Percentiles rank a stretch among this genome's conserved stretches.
These are phyloP conservation scores for Phellopilus nigrolimitatus DNA, from an alignment of 1,284 basidiomycete genomes.

Conservation along the genomic window DNA sequence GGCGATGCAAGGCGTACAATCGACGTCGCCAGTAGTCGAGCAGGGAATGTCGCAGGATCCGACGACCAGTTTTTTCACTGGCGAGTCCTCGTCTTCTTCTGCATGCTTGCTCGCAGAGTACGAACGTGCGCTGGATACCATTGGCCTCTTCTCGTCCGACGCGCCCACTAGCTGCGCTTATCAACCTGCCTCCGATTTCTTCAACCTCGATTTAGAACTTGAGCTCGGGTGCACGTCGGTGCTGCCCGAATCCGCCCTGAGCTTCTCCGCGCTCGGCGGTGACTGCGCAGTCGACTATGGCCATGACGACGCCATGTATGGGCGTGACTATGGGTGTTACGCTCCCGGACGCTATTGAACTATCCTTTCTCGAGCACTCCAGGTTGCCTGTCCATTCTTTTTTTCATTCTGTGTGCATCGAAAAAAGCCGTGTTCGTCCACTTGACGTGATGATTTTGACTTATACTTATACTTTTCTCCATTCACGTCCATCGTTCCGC, in stretches of 20 bases:
- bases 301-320: background rate
- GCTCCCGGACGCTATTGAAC: background rate
- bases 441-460: background rate
- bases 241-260: background rate
- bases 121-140: background rate
- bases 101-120: background rate
- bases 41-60: background rate
- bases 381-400: background rate
- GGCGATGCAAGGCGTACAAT: background rate
- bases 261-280: background rate
- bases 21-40: too few species aligned
- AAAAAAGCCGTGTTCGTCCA: background rate
- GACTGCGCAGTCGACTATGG: background rate
- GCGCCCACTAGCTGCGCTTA: background rate
- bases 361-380: background rate
- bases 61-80: too few species aligned
- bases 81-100: background rate
- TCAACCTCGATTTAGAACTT: background rate
- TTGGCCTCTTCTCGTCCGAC: background rate
- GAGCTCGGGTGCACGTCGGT: background rate
- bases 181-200: background rate
- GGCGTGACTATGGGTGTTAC: background rate
- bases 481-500: background rate
- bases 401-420: background rate
- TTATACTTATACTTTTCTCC: background rate